Percentiles rank a stretch among this genome's conserved stretches.
Evolutionary conservation across 2,329 filamentous ascomycete genomes (phyloP).

Genomic region (Botrytis paeoniae): DNA sequence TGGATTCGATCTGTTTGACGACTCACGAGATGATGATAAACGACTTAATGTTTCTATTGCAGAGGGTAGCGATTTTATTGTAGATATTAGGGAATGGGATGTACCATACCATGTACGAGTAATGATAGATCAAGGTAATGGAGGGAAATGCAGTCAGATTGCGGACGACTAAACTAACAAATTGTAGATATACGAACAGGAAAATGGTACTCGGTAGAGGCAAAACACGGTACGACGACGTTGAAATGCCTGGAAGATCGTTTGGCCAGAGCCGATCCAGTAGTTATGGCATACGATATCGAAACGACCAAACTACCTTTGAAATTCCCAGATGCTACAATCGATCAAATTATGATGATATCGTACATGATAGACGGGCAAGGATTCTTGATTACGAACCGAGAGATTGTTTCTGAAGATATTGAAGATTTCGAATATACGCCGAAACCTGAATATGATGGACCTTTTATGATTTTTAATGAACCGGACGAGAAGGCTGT

Average conservation of each 20-base stretch:
- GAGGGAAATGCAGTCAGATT: slow-evolving; percentile 9
- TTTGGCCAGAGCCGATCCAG: slow-evolving; percentile 85
- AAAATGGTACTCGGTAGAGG: slow-evolving; percentile 95
- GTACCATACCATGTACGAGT: slow-evolving; percentile 99
- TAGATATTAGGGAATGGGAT: slow-evolving; percentile 98
- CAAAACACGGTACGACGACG: slow-evolving; percentile 85
- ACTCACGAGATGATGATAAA: slow-evolving; percentile 75
- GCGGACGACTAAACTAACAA: slow-evolving; percentile 24
- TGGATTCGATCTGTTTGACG: slow-evolving; percentile 94
- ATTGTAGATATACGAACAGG: slow-evolving; percentile 84
- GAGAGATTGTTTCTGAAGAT: slow-evolving; percentile 95
- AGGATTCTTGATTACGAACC: slow-evolving; percentile 95
- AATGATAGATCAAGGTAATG: slow-evolving; percentile 83
- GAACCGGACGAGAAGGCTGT: slow-evolving; percentile 88
- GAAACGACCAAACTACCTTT: slow-evolving; percentile 94
- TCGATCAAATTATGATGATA: slow-evolving; percentile 99
- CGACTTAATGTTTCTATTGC: slow-evolving; percentile 70
- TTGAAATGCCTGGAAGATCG: slow-evolving; percentile 83
- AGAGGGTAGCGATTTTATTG: slow-evolving; percentile 94
- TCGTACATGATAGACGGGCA: slow-evolving; percentile 99
- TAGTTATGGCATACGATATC: slow-evolving; percentile 99
- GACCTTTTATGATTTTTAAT: slow-evolving; percentile 97
- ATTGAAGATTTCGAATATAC: slow-evolving; percentile 98
- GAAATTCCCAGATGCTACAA: slow-evolving; percentile 91
- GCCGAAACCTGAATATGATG: slow-evolving; percentile 91